Conservation (phyloP, 371 early-diverging fungal species). For the Mortierella polycephala region DNA sequence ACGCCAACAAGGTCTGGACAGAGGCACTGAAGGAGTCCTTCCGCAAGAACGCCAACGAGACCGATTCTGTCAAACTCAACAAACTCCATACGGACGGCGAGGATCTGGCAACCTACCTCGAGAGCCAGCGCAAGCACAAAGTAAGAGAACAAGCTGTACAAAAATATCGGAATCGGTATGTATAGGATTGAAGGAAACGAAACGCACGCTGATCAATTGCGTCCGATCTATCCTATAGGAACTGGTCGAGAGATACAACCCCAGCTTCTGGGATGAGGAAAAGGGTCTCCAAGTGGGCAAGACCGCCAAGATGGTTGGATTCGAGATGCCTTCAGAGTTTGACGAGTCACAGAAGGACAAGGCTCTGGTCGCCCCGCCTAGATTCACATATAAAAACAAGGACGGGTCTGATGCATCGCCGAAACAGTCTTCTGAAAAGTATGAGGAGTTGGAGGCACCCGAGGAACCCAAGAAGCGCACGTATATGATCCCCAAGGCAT, state of each 20-base stretch:
- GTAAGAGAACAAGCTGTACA: conserved; percentile 4
- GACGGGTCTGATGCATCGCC: conserved; percentile 1
- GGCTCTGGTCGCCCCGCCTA: conserved; percentile 21
- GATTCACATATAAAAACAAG: conserved; percentile 29
- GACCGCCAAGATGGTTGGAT: conserved; percentile 53
- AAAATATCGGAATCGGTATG: no score
- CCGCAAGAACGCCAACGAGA: conserved; percentile 39
- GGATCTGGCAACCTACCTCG: conserved; percentile 42
- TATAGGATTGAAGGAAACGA: no score
- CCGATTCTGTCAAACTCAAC: conserved; percentile 33
- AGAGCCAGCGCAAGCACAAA: conserved; percentile 47
- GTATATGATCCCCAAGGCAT: conserved; percentile 50
- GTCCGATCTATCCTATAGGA: conserved; percentile 16
- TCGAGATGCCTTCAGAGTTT: conserved; percentile 45
- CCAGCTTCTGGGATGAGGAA: conserved; percentile 50
- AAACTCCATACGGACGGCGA: conserved; percentile 43
- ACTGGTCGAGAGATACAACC: conserved; percentile 52
- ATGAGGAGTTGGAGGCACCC: conserved; percentile 27
- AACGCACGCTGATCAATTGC: neutral
- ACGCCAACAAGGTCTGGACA: conserved; percentile 51
- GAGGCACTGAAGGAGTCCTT: conserved; percentile 44
- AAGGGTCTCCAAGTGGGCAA: conserved; percentile 51
- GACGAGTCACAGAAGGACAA: conserved; percentile 28
- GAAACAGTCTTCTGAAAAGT: conserved; percentile 18
- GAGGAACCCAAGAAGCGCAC: conserved; percentile 50